Conservation (phyloP, 192 early-diverging fungal genomes). For the Coemansia biformis region DNA sequence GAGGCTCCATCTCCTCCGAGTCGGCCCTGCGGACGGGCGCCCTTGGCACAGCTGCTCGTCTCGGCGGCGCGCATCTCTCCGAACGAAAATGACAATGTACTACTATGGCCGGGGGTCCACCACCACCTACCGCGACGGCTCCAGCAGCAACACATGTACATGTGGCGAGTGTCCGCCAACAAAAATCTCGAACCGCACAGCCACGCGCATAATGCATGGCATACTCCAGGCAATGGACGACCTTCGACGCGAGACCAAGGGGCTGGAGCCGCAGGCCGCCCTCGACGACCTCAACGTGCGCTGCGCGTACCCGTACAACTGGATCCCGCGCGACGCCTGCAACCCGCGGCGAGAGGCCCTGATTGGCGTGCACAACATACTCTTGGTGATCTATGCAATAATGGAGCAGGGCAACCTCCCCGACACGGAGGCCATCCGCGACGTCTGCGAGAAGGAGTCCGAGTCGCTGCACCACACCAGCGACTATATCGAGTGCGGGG, state of each 20-base stretch:
- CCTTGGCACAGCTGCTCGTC: too few species aligned
- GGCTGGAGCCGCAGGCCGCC: conserved; percentile 7
- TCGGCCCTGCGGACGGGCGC: too few species aligned
- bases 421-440: conserved; percentile 10
- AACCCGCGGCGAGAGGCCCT: conserved; percentile 25
- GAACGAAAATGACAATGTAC: too few species aligned
- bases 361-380: conserved; percentile 35
- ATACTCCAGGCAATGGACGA: conserved; percentile 40
- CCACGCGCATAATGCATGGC: conserved; percentile 30
- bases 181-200: conserved; percentile 23
- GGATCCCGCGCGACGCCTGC: conserved; percentile 24
- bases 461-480: conserved; percentile 8
- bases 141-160: conserved; percentile 11
- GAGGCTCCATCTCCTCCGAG: too few species aligned
- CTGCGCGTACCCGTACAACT: conserved; percentile 39
- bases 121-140: not conserved
- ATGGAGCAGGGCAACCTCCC: conserved; percentile 34
- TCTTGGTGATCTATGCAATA: conserved; percentile 35
- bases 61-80: too few species aligned
- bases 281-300: conserved; percentile 16
- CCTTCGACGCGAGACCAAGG: conserved; percentile 17
- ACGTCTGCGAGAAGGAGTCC: conserved; percentile 23
- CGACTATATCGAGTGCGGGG: conserved; percentile 36
- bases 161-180: conserved; percentile 27
- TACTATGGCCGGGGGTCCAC: too few species aligned